Conservation (phyloP, 352 stramenopile species). For the Blastocystis sp. region DNA sequence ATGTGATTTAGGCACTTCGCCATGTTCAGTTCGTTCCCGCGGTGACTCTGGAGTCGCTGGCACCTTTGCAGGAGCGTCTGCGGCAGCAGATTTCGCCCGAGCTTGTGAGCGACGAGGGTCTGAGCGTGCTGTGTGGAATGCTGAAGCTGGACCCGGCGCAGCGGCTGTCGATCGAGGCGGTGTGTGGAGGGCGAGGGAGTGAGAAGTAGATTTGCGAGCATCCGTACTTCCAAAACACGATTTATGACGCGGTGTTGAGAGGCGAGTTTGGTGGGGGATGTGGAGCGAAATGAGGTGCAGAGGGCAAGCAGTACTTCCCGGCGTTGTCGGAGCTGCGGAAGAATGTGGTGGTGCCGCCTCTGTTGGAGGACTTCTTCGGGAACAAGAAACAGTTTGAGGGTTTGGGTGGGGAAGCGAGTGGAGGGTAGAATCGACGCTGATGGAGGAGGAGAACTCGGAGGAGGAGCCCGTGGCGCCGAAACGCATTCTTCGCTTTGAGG, state of each 20-base stretch:
- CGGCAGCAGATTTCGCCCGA: slow-evolving; percentile 30
- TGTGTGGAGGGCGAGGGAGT: not conserved
- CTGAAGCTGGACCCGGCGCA: slow-evolving; percentile 17
- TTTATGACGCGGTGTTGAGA: slow-evolving; percentile 29
- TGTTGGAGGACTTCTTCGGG: slow-evolving; percentile 40
- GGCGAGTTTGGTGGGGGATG: slow-evolving; percentile 1
- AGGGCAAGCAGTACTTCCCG: slow-evolving; percentile 34
- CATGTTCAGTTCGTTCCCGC: slow-evolving; percentile 22
- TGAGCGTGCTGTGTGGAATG: not conserved
- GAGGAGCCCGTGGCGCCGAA: not conserved
- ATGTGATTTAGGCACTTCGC: not conserved
- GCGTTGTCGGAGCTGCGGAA: not conserved
- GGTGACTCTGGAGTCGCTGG: not conserved
- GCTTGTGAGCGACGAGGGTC: not conserved
- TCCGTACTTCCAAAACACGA: slow-evolving; percentile 16
- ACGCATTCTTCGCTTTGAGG: slow-evolving; percentile 13
- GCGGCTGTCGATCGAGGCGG: slow-evolving; percentile 14
- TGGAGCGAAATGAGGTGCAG: not conserved
- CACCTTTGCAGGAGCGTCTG: slow-evolving; percentile 1
- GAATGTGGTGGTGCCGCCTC: not conserved
- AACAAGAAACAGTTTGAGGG: not conserved
- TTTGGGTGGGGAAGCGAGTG: not conserved
- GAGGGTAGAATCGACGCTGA: slow-evolving; percentile 12
- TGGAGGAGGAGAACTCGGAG: slow-evolving; percentile 21
- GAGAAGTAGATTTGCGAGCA: not conserved